These are phyloP conservation scores for Ilyonectria mors-panacis DNA, from an alignment of 2,329 filamentous ascomycete species.

Conservation along the genomic window DNA sequence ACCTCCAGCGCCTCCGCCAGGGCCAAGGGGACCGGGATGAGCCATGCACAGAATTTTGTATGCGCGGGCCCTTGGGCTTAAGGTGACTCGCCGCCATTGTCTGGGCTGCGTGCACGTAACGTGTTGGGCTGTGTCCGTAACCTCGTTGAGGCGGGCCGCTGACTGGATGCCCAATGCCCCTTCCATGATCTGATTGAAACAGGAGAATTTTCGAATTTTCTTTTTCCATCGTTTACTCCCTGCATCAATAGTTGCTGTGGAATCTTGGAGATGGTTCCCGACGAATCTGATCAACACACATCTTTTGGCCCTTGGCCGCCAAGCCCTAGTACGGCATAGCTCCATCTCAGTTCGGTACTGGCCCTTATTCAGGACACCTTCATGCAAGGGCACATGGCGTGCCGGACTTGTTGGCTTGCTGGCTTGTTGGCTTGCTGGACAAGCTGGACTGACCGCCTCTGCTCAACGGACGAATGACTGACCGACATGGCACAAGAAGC, in stretches of 20 bases:
- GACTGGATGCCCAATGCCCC: slow-evolving; percentile 3
- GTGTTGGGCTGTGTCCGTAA: neutral
- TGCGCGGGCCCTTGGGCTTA: slow-evolving; percentile 24
- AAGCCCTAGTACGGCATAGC: slow-evolving; percentile 3
- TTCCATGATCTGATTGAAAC: slow-evolving; percentile 17
- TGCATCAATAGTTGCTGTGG: neutral
- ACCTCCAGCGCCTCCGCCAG: neutral
- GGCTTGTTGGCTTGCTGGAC: too few species aligned
- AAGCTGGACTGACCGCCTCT: slow-evolving; percentile 42
- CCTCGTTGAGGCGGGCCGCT: slow-evolving; percentile 6
- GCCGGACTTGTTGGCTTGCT: neutral
- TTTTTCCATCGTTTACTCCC: neutral
- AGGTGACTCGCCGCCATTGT: slow-evolving; percentile 8
- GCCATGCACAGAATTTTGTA: slow-evolving; percentile 37
- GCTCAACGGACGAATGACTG: slow-evolving; percentile 8
- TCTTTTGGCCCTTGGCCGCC: slow-evolving; percentile 29
- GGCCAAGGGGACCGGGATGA: slow-evolving; percentile 31
- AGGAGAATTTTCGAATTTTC: slow-evolving; percentile 2
- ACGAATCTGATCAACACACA: neutral
- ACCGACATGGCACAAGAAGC: slow-evolving; percentile 35
- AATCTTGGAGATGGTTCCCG: slow-evolving; percentile 2
- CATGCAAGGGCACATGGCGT: slow-evolving; percentile 45
- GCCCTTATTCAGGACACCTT: slow-evolving; percentile 39
- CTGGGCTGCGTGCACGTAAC: neutral
- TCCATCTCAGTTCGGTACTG: slow-evolving; percentile 19